A percentile compares a stretch with the other conserved stretches of the same genome.
Evolutionary conservation across 1,284 basidiomycete genomes (phyloP).

Genomic region (Ustilago trichophora): DNA sequence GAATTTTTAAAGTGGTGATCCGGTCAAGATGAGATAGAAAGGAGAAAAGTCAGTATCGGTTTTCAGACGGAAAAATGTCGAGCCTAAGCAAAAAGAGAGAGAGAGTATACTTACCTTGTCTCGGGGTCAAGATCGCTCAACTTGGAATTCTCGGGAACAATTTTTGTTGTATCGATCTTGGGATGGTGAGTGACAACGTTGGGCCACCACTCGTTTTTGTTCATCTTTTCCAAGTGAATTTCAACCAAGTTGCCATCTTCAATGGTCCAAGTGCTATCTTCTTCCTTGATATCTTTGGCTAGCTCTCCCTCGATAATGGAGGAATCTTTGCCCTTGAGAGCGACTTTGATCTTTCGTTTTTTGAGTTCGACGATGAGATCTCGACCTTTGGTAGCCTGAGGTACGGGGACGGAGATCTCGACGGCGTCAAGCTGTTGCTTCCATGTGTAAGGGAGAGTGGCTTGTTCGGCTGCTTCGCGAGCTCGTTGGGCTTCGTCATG

Average conservation of each 20-base stretch:
- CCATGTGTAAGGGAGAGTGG: constrained; percentile 90
- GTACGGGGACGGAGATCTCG: constrained; percentile 83
- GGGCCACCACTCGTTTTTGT: constrained; percentile 94
- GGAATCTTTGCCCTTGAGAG: constrained; percentile 84
- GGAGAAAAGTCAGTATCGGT: too few species aligned
- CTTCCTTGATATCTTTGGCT: constrained; percentile 90
- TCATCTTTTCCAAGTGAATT: constrained; percentile 86
- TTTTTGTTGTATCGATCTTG: constrained; percentile 96
- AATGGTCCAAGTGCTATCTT: constrained; percentile 96
- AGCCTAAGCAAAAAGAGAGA: too few species aligned
- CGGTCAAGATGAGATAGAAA: too few species aligned
- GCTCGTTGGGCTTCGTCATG: constrained; percentile 77
- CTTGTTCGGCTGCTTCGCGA: constrained; percentile 82
- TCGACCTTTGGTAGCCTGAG: constrained; percentile 82
- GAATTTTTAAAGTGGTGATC: background rate
- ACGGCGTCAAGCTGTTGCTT: constrained; percentile 87
- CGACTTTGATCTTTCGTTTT: constrained; percentile 83
- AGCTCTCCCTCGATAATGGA: constrained; percentile 82
- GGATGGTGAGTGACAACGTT: constrained; percentile 94
- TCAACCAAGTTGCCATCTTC: constrained; percentile 80
- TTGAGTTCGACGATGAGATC: constrained; percentile 80
- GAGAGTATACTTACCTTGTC: constrained; percentile 78
- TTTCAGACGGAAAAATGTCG: too few species aligned
- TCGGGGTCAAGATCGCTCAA: constrained; percentile 94
- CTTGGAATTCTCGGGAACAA: constrained; percentile 93